Percentiles rank a stretch among this genome's conserved stretches.
phyloP scores from a whole-genome alignment of 345 rosid species.

The Raphanus raphanistrum region DNA sequence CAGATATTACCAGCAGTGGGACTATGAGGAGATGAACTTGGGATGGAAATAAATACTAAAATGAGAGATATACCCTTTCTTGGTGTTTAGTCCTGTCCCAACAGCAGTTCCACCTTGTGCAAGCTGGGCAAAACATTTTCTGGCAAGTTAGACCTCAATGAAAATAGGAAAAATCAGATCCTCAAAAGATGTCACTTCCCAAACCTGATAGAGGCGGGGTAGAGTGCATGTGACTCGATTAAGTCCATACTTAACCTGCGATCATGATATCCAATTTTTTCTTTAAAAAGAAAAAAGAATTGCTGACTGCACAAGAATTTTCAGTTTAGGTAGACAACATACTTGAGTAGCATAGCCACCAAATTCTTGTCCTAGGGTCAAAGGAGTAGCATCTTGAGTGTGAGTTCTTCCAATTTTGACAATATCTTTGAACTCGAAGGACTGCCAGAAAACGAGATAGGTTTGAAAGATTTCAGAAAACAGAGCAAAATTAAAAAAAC shows the following conservation, averaged over 20 bases:
- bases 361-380: slow-evolving; percentile 96
- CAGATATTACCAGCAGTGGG: slow-evolving; percentile 25
- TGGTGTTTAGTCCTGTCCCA: slow-evolving; percentile 96
- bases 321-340: slow-evolving; percentile 25
- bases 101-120: slow-evolving; percentile 99
- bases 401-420: slow-evolving; percentile 96
- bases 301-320: not conserved
- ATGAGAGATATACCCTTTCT: slow-evolving; percentile 71
- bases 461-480: not conserved
- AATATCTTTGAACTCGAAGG: slow-evolving; percentile 76
- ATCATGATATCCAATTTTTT: not conserved
- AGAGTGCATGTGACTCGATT: slow-evolving; percentile 68
- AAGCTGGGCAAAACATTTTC: slow-evolving; percentile 58
- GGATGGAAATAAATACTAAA: not conserved
- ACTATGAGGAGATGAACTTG: slow-evolving; percentile 8
- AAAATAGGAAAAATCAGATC: slow-evolving; percentile 9
- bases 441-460: slow-evolving; percentile 42
- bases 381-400: slow-evolving; percentile 98
- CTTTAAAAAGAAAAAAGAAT: not conserved
- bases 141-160: slow-evolving; percentile 40
- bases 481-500: slow-evolving; percentile 6
- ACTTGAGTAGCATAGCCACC: slow-evolving; percentile 98
- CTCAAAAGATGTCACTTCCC: slow-evolving; percentile 15
- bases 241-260: slow-evolving; percentile 87
- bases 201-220: slow-evolving; percentile 91